Conservation (phyloP, 352 stramenopile genomes). For the Pythium folliculosum region DNA sequence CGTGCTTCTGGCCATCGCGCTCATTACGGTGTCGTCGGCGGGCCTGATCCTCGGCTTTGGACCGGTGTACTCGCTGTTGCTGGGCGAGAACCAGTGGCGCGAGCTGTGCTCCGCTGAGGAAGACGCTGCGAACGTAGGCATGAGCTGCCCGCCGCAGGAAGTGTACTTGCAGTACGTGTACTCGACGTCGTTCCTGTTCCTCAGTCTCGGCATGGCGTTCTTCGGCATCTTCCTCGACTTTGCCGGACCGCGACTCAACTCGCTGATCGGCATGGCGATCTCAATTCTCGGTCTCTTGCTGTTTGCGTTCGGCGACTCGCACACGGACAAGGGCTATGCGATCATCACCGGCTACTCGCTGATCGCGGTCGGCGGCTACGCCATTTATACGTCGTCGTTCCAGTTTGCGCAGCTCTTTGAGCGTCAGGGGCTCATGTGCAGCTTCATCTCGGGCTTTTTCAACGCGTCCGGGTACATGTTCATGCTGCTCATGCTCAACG, state of each 20-base stretch:
- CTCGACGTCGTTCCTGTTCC: slow-evolving; percentile 47
- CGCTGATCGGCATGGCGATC: slow-evolving; percentile 39
- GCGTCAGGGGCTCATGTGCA: slow-evolving; percentile 41
- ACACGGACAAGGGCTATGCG: slow-evolving; percentile 31
- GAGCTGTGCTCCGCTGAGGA: slow-evolving; percentile 34
- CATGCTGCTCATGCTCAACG: slow-evolving; percentile 46
- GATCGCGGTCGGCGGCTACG: slow-evolving; percentile 47
- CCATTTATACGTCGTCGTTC: slow-evolving; percentile 48
- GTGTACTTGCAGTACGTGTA: slow-evolving; percentile 55
- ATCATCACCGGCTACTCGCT: slow-evolving; percentile 48
- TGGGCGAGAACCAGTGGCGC: slow-evolving; percentile 46
- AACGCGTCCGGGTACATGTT: slow-evolving; percentile 56
- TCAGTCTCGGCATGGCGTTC: slow-evolving; percentile 47
- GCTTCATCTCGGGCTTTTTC: slow-evolving; percentile 49
- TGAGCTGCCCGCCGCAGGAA: slow-evolving; percentile 43
- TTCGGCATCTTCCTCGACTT: slow-evolving; percentile 52
- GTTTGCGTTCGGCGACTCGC: slow-evolving; percentile 43
- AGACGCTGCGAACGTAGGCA: slow-evolving; percentile 9
- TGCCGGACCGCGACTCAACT: slow-evolving; percentile 40
- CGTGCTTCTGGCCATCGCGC: not conserved
- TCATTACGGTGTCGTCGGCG: slow-evolving; percentile 8
- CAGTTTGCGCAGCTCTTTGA: slow-evolving; percentile 54
- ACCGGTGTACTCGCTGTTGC: slow-evolving; percentile 49
- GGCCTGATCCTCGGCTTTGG: slow-evolving; percentile 55
- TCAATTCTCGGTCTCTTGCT: slow-evolving; percentile 49